A percentile compares a stretch with the other conserved stretches of the same genome.
Evolutionary conservation across 164 flowering plant genomes (phyloP).

Genomic region (Saururus chinensis): DNA sequence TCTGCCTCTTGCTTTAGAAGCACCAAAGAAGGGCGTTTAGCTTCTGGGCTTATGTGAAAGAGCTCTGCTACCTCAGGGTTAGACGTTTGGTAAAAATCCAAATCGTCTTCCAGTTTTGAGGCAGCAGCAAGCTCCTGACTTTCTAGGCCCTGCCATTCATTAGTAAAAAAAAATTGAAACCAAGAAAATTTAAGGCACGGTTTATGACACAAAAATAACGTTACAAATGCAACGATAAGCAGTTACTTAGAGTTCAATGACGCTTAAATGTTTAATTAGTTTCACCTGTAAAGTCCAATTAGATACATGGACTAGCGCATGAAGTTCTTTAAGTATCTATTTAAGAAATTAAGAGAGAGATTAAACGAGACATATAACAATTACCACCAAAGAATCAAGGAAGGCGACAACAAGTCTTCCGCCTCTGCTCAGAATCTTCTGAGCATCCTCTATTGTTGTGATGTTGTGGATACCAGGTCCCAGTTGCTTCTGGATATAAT

Average conservation of each 20-base stretch:
- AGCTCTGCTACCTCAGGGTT: conserved; percentile 76
- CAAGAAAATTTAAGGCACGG: no score
- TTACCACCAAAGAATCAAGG: conserved; percentile 83
- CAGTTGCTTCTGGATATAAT: conserved; percentile 86
- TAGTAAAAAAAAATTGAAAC: not conserved
- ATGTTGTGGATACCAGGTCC: conserved; percentile 72
- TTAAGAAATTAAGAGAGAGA: no score
- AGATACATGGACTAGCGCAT: no score
- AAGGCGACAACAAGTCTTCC: conserved; percentile 62
- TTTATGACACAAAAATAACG: no score
- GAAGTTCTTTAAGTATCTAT: no score
- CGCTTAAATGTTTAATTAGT: no score
- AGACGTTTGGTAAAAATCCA: conserved; percentile 82
- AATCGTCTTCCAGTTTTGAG: conserved; percentile 80
- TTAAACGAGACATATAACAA: no score
- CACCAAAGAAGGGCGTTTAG: conserved; percentile 77
- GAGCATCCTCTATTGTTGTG: conserved; percentile 67
- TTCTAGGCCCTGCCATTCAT: conserved; percentile 53
- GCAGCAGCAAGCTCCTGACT: conserved; percentile 83
- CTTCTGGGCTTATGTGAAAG: conserved; percentile 61
- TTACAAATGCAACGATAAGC: no score
- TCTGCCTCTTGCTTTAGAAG: conserved; percentile 82
- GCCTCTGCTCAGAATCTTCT: conserved; percentile 50
- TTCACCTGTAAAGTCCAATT: no score
- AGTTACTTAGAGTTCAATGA: no score